Evolutionary conservation across 2,329 filamentous ascomycete genomes (phyloP).

Genomic region (Bipolaris bicolor): DNA sequence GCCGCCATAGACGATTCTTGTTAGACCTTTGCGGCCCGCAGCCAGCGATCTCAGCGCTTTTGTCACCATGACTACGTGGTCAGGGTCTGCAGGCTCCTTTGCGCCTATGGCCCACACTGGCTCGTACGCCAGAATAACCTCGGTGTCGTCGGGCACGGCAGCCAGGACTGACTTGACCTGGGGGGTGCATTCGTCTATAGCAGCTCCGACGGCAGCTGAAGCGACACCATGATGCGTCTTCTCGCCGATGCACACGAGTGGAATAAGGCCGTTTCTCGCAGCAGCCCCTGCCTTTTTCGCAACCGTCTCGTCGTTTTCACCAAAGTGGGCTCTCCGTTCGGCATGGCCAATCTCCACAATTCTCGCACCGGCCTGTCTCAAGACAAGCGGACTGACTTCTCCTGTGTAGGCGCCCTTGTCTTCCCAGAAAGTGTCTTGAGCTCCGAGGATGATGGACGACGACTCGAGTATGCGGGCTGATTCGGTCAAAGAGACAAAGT

Average conservation of each 20-base stretch:
- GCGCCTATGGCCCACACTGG: constrained; percentile 90
- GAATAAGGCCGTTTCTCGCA: constrained; percentile 72
- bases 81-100: constrained; percentile 70
- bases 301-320: constrained; percentile 73
- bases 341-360: constrained; percentile 84
- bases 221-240: constrained; percentile 56
- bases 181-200: constrained; percentile 68
- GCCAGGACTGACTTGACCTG: constrained; percentile 71
- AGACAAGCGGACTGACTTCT: constrained; percentile 72
- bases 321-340: constrained; percentile 73
- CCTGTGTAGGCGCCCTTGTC: constrained; percentile 77
- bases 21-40: constrained; percentile 59
- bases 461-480: constrained; percentile 57
- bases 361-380: constrained; percentile 70
- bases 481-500: constrained; percentile 71
- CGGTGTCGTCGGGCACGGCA: constrained; percentile 65
- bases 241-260: constrained; percentile 83
- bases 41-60: constrained; percentile 66
- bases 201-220: constrained; percentile 60
- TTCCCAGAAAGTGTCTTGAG: constrained; percentile 76
- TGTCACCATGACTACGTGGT: constrained; percentile 75
- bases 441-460: constrained; percentile 69
- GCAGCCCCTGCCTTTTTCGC: constrained; percentile 73
- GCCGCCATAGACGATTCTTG: constrained; percentile 80
- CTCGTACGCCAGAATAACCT: constrained; percentile 83